phyloP scores from a whole-genome alignment of 257 asterid genomes.

The Penstemon barbatus region DNA sequence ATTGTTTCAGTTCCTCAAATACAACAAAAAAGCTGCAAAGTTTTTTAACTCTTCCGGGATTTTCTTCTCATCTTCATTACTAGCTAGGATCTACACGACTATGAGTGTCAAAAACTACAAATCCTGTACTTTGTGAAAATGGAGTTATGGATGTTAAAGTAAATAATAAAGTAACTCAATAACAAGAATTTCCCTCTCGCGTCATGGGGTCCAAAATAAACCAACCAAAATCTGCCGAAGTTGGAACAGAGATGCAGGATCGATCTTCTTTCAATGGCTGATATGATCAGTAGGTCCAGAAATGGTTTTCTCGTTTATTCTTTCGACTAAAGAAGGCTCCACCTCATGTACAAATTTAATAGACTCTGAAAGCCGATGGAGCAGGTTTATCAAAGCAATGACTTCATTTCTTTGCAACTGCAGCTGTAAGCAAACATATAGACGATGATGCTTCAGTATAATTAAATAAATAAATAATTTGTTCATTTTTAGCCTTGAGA shows the following conservation, averaged over 20 bases:
- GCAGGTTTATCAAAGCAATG: constrained; percentile 64
- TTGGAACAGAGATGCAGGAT: neutral
- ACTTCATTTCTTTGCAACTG: constrained; percentile 68
- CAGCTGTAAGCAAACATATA: constrained; percentile 36
- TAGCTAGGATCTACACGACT: no score
- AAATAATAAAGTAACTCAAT: no score
- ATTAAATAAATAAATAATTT: neutral
- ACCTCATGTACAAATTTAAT: constrained; percentile 46
- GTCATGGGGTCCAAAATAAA: neutral
- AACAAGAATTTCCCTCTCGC: no score
- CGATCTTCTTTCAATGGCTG: constrained; percentile 14
- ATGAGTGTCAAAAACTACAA: no score
- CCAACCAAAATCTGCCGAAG: constrained; percentile 20
- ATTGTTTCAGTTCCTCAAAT: no score
- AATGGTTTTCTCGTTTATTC: constrained; percentile 32
- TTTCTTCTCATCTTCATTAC: no score
- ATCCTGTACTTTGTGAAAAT: no score
- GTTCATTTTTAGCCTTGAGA: neutral
- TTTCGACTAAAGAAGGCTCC: constrained; percentile 38
- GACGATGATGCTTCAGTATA: neutral
- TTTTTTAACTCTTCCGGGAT: no score
- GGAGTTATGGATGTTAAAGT: no score
- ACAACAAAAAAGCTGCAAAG: no score
- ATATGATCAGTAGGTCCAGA: constrained; percentile 30
- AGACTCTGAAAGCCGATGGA: constrained; percentile 63